A percentile compares a stretch with the other conserved stretches of the same genome.
Conservation (phyloP, 495 filamentous ascomycete species). For the Cryomyces minteri region DNA sequence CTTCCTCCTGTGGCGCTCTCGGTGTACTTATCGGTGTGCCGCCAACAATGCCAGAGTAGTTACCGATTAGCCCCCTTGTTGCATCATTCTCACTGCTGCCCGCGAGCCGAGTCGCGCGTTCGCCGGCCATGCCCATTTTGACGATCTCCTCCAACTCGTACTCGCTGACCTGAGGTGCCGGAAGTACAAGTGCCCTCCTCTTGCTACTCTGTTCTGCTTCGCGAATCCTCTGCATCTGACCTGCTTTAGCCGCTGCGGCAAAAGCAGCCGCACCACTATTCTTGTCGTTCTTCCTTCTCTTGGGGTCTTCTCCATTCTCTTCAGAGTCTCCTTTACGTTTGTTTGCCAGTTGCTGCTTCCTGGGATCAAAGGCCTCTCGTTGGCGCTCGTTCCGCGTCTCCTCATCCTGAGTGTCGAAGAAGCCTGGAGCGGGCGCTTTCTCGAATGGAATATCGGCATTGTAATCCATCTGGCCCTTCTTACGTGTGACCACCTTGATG, state of each 20-base stretch:
- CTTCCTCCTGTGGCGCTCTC: conserved; percentile 75
- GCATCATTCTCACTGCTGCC: conserved; percentile 68
- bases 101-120: conserved; percentile 62
- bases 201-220: conserved; percentile 96
- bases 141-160: conserved; percentile 92
- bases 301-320: conserved; percentile 55
- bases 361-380: conserved; percentile 75
- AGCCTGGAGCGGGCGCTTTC: conserved; percentile 73
- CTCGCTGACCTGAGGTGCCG: conserved; percentile 80
- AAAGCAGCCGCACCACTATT: conserved; percentile 50
- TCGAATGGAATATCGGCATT: conserved; percentile 98
- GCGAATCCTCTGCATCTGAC: conserved; percentile 86
- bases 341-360: conserved; percentile 87
- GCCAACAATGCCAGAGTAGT: conserved; percentile 63
- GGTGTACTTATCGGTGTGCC: conserved; percentile 84
- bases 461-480: conserved; percentile 97
- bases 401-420: conserved; percentile 85
- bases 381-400: conserved; percentile 65
- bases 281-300: conserved; percentile 77
- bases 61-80: conserved; percentile 69
- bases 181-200: conserved; percentile 58
- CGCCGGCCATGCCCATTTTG: conserved; percentile 93
- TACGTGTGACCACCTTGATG: conserved; percentile 83
- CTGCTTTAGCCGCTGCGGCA: conserved; percentile 84
- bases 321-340: conserved; percentile 87